Evolutionary conservation across 306 rosid genomes (phyloP).

Genomic region (Mucuna pruriens): DNA sequence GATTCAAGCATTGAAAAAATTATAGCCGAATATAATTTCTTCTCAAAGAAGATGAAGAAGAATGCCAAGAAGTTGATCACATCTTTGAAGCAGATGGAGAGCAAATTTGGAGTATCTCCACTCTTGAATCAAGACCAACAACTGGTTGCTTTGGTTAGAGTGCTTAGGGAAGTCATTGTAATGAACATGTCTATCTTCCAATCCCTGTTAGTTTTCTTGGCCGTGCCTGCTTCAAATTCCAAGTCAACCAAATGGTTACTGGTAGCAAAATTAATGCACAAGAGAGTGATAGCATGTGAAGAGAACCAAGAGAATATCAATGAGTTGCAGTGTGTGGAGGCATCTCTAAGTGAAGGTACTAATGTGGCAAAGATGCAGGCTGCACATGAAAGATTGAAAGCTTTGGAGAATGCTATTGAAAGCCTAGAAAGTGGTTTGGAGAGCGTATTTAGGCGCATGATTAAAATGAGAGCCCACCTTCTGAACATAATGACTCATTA

Average conservation of each 20-base stretch:
- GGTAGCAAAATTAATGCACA: slow-evolving; percentile 54
- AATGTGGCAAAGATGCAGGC: slow-evolving; percentile 42
- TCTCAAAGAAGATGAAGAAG: slow-evolving; percentile 63
- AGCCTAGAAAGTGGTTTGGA: slow-evolving; percentile 60
- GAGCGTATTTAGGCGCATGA: slow-evolving; percentile 54
- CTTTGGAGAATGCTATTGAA: slow-evolving; percentile 55
- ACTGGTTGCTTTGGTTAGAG: slow-evolving; percentile 37
- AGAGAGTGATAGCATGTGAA: slow-evolving; percentile 46
- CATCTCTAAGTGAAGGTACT: slow-evolving; percentile 33
- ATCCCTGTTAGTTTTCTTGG: slow-evolving; percentile 47
- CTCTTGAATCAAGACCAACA: slow-evolving; percentile 44
- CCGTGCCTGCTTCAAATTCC: slow-evolving; percentile 36
- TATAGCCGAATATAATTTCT: slow-evolving; percentile 45
- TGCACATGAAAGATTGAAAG: slow-evolving; percentile 46
- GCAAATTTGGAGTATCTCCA: slow-evolving; percentile 38
- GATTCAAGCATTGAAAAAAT: slow-evolving; percentile 51
- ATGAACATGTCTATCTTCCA: slow-evolving; percentile 49
- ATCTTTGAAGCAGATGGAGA: slow-evolving; percentile 48
- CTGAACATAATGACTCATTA: slow-evolving; percentile 60
- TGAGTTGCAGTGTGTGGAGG: slow-evolving; percentile 53
- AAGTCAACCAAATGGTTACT: slow-evolving; percentile 46
- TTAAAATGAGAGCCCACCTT: slow-evolving; percentile 59
- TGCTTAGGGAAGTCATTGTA: slow-evolving; percentile 42
- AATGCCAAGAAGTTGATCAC: slow-evolving; percentile 50
- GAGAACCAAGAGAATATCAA: slow-evolving; percentile 25